These are phyloP conservation scores for Phytopythium kandeliae DNA, from an alignment of 352 stramenopile species.

Conservation along the genomic window DNA sequence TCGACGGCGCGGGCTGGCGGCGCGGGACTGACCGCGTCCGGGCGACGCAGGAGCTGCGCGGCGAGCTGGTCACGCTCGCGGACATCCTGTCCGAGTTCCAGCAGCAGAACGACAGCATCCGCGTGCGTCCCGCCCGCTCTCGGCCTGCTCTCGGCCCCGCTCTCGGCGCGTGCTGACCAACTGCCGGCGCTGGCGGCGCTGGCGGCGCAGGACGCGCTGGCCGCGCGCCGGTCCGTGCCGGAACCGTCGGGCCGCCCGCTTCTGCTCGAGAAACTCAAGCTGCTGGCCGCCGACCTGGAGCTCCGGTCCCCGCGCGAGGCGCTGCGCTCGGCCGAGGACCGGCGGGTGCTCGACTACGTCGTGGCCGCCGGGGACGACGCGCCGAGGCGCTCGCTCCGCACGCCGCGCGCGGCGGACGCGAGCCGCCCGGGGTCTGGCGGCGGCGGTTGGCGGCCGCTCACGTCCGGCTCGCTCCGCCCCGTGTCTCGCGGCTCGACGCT, in stretches of 20 bases:
- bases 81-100: constrained; percentile 80
- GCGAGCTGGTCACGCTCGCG: constrained; percentile 52
- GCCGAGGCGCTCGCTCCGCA: constrained; percentile 23
- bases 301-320: constrained; percentile 11
- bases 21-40: no score
- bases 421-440: constrained; percentile 51
- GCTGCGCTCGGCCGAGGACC: constrained; percentile 37
- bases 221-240: constrained; percentile 37
- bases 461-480: constrained; percentile 41
- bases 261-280: constrained; percentile 70
- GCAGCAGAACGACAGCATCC: constrained; percentile 68
- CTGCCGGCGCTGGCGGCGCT: no score
- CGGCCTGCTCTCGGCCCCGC: neutral
- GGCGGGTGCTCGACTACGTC: constrained; percentile 61
- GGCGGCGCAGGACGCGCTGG: constrained; percentile 42
- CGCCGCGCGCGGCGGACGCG: constrained; percentile 38
- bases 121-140: constrained; percentile 23
- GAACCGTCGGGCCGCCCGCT: constrained; percentile 59
- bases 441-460: constrained; percentile 24
- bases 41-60: constrained; percentile 30
- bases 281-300: constrained; percentile 46
- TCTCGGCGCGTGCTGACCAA: no score
- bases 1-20: no score
- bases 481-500: constrained; percentile 62
- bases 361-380: constrained; percentile 15